phyloP scores from a whole-genome alignment of 2,329 filamentous ascomycete species.

The Sporothrix inflata region DNA sequence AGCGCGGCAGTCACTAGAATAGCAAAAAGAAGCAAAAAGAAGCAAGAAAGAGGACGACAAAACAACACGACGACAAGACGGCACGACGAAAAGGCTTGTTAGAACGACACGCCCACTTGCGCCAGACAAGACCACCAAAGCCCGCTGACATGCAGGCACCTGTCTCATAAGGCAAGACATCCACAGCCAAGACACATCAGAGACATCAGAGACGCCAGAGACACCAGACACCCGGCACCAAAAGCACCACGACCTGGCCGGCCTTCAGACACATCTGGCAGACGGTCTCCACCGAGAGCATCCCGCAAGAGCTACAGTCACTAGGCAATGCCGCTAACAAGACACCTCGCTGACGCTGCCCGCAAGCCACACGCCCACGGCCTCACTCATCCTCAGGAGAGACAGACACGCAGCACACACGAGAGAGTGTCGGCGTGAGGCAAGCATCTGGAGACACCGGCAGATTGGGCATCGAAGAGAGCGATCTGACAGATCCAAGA shows the following conservation, averaged over 20 bases:
- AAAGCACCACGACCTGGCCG: background rate
- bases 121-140: background rate
- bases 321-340: constrained; percentile 23
- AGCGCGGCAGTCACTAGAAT: background rate
- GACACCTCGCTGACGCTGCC: constrained; percentile 14
- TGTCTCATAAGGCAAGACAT: constrained; percentile 26
- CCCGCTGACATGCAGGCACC: background rate
- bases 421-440: background rate
- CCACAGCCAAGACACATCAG: constrained; percentile 14
- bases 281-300: constrained; percentile 16
- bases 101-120: background rate
- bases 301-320: background rate
- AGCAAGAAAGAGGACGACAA: background rate
- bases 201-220: background rate
- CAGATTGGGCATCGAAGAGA: background rate
- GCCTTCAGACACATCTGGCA: constrained; percentile 10
- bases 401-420: background rate
- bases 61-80: background rate
- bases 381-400: constrained; percentile 21
- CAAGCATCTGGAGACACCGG: background rate
- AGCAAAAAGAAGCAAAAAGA: background rate
- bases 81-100: background rate
- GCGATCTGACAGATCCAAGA: constrained; percentile 8
- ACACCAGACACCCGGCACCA: background rate
- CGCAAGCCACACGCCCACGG: background rate